Conservation (phyloP, 2,329 filamentous ascomycete species). For the Aureobasidium uvarum region DNA sequence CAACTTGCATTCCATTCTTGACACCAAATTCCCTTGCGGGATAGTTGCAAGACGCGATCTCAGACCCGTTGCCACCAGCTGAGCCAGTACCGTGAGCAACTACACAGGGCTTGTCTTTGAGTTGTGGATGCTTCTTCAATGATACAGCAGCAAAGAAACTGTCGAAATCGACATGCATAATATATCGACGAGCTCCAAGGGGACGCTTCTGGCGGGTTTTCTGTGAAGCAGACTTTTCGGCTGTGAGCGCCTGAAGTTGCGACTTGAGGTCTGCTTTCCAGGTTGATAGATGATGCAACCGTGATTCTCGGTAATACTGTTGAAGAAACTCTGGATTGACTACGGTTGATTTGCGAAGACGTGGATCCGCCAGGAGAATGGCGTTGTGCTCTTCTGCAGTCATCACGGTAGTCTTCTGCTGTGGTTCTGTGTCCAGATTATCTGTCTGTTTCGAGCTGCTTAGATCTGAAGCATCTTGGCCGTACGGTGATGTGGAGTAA, state of each 20-base stretch:
- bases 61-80: conserved; percentile 59
- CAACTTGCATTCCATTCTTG: conserved; percentile 79
- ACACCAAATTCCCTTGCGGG: conserved; percentile 80
- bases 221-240: conserved; percentile 61
- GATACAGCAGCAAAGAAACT: conserved; percentile 98
- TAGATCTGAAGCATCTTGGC: not conserved
- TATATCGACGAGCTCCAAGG: conserved; percentile 69
- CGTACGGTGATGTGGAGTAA: conserved; percentile 3
- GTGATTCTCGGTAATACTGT: conserved; percentile 92
- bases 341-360: conserved; percentile 81
- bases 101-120: conserved; percentile 73
- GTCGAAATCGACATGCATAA: conserved; percentile 97
- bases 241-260: conserved; percentile 75
- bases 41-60: conserved; percentile 98
- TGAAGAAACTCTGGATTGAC: conserved; percentile 91
- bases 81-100: conserved; percentile 83
- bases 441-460: conserved; percentile 12
- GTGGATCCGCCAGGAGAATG: conserved; percentile 76
- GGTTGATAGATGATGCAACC: conserved; percentile 88
- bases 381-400: conserved; percentile 95
- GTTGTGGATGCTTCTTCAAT: conserved; percentile 71
- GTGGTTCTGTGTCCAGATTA: conserved; percentile 30
- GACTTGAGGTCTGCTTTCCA: conserved; percentile 97
- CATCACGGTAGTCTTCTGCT: conserved; percentile 49
- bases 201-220: conserved; percentile 54